Conservation (phyloP, 2,329 filamentous ascomycete genomes). For the Pseudocercospora fijiensis region DNA sequence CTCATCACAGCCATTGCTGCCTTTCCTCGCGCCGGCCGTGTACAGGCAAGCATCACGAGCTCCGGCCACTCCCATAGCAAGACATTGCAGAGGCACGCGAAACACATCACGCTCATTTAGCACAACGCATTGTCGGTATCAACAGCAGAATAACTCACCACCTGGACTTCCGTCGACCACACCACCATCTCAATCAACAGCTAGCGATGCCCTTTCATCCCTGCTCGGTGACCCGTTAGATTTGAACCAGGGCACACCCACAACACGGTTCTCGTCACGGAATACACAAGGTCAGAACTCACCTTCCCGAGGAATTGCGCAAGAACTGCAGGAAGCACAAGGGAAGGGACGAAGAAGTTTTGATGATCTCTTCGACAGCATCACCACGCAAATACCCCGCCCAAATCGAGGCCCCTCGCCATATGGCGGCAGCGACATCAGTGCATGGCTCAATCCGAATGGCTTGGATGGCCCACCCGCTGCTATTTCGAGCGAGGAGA, state of each 20-base stretch:
- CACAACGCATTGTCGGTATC: constrained; percentile 17
- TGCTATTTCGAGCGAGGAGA: background rate
- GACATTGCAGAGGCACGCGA: constrained; percentile 17
- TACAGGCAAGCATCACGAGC: constrained; percentile 12
- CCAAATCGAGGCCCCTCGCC: background rate
- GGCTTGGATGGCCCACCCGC: background rate
- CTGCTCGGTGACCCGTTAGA: constrained; percentile 36
- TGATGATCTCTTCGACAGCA: constrained; percentile 18
- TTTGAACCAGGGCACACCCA: constrained; percentile 31
- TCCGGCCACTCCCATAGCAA: constrained; percentile 14
- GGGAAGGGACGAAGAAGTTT: constrained; percentile 17
- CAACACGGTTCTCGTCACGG: constrained; percentile 30
- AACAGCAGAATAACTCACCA: constrained; percentile 20
- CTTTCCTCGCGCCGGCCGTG: constrained; percentile 27
- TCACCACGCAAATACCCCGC: constrained; percentile 1
- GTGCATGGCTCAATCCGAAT: background rate
- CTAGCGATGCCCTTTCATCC: constrained; percentile 26
- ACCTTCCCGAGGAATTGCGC: constrained; percentile 11
- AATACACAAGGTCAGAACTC: constrained; percentile 28
- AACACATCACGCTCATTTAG: constrained; percentile 27
- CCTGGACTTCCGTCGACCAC: constrained; percentile 10
- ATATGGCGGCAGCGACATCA: background rate
- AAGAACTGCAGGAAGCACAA: constrained; percentile 12
- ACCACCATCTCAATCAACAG: constrained; percentile 19
- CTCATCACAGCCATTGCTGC: constrained; percentile 28